Base-by-base conservation (phyloP, 495 filamentous ascomycete genomes). In the Immersiella caudata region DNA sequence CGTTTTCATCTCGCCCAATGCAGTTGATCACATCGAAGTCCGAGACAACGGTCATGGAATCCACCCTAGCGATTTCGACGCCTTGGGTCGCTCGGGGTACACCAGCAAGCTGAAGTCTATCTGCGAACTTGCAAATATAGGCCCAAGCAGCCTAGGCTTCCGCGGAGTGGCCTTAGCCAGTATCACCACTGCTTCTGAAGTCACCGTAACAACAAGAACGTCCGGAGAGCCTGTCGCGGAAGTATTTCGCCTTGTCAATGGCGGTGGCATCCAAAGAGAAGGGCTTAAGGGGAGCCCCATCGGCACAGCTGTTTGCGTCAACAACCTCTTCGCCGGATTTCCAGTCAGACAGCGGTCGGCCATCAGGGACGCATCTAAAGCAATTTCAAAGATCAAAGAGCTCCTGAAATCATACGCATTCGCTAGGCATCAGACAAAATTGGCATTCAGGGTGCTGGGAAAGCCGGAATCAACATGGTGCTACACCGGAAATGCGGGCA, bases 11-110 rank as follows among this genome's bases (percentile, higher is more conserved):
- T 90, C 92, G 1, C 70, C 81, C 25, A 93, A 97, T 68, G 87
- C 90, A 0, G 74, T 97, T 14, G 91, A 94, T 74, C 81, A 86
- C n/a, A 89, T 99, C 56, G 91, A 94, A 69, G 88, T 97, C 63
- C 90, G 91, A 66, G 95, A 99, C 76, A 96, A 97, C 78, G 95
- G 95, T 24, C 78, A 87, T 67, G 95, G 95, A 0, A 96, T 99
- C 67, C 74, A 84, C 11, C 80, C 84, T 1, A 86, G 85, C 6
- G 93, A 97, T 74, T 88, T 90, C 60, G 80, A 85, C 11, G 65
- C 85, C 50, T 82, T 96, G 5, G 92, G 90, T 65, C 86, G 82
- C 68, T 87, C 86, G 29, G 84, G 90, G 50, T 90, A 87, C 70
- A 97, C 95, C 0, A 97, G 93, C 83, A 99, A 99, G 76, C 89